Conservation (phyloP, 805 yeast genomes). For the Starmerella apis region DNA sequence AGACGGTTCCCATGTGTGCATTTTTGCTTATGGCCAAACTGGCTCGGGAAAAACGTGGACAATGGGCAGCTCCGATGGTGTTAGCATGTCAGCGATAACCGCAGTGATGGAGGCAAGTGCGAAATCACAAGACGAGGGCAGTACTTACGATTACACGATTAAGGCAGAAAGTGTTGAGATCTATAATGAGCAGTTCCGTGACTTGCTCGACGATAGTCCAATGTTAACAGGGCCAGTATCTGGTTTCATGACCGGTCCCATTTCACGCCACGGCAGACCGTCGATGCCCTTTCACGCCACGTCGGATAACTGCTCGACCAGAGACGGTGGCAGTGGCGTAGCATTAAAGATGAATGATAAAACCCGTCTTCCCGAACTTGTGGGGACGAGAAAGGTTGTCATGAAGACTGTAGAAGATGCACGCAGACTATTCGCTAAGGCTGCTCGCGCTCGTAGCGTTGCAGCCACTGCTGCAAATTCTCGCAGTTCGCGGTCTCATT, state of each 20-base stretch:
- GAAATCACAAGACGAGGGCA: conserved; percentile 35
- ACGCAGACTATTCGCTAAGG: conserved; percentile 40
- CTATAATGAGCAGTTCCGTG: conserved; percentile 72
- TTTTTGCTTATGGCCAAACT: conserved; percentile 95
- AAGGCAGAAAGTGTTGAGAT: conserved; percentile 76
- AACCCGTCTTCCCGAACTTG: conserved; percentile 45
- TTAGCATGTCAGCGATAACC: conserved; percentile 64
- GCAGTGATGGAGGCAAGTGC: conserved; percentile 55
- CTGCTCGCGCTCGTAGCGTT: conserved; percentile 55
- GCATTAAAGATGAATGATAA: conserved; percentile 11
- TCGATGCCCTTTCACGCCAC: not conserved
- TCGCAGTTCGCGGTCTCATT: conserved; percentile 85
- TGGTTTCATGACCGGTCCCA: not conserved
- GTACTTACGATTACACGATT: conserved; percentile 30
- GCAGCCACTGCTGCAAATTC: conserved; percentile 76
- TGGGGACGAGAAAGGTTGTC: conserved; percentile 45
- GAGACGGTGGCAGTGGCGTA: conserved; percentile 5
- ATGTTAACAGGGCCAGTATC: conserved; percentile 7
- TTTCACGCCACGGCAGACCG: not conserved
- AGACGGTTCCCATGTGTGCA: conserved; percentile 85
- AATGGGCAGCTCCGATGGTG: conserved; percentile 69
- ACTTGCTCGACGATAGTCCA: conserved; percentile 39
- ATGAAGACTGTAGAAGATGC: conserved; percentile 45
- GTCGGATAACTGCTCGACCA: not conserved
- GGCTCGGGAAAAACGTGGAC: conserved; percentile 92